Evolutionary conservation across 2,329 filamentous ascomycete genomes (phyloP).

Genomic region (Botrytis galanthina): DNA sequence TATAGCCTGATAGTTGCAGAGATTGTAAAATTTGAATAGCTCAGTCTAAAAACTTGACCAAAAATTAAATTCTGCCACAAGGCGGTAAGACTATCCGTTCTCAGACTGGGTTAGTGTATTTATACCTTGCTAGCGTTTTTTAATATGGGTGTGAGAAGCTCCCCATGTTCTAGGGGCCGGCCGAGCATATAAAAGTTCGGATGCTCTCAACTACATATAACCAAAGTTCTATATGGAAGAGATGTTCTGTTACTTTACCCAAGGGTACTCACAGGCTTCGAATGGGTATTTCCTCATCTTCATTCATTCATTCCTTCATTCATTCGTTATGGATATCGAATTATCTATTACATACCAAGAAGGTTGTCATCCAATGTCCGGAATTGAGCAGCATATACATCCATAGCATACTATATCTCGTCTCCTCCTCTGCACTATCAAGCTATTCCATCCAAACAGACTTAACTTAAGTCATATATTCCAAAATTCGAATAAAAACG

Average conservation of each 20-base stretch:
- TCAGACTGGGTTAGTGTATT: neutral
- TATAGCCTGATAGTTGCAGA: neutral
- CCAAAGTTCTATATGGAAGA: neutral
- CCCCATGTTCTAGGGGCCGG: too few relatives aligned
- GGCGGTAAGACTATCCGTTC: neutral
- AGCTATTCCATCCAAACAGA: too few relatives aligned
- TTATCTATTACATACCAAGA: too few relatives aligned
- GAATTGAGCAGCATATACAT: neutral
- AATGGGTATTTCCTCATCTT: neutral
- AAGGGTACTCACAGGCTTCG: neutral
- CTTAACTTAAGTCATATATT: too few relatives aligned
- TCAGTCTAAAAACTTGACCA: constrained; percentile 13
- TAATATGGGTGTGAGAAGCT: neutral
- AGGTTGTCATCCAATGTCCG: neutral
- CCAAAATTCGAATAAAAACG: neutral
- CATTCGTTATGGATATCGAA: neutral
- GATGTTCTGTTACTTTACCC: neutral
- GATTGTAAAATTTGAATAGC: neutral
- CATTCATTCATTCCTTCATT: neutral
- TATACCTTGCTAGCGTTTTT: constrained; percentile 1
- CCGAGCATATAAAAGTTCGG: neutral
- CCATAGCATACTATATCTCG: neutral
- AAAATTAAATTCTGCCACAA: constrained; percentile 19
- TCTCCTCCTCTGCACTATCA: too few relatives aligned
- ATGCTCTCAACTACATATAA: neutral